These are phyloP conservation scores for Ammopiptanthus mongolicus DNA, from an alignment of 306 rosid species.

Conservation along the genomic window DNA sequence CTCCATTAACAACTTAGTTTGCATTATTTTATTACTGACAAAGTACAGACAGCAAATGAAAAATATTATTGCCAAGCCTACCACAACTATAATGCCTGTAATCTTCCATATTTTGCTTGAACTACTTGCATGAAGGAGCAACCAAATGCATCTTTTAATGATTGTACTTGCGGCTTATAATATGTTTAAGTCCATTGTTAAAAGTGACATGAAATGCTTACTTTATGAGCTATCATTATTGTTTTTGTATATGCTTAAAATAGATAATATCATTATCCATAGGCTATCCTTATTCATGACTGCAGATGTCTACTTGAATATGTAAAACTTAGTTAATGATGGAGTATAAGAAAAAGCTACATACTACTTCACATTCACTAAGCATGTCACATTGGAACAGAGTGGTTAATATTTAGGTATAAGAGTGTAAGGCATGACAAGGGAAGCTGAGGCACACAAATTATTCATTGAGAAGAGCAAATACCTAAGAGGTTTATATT, in stretches of 20 bases:
- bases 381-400: too few relatives aligned
- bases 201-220: constrained; percentile 13
- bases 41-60: constrained; percentile 21
- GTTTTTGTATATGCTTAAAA: too few relatives aligned
- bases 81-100: neutral
- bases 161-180: neutral
- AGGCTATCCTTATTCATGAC: too few relatives aligned
- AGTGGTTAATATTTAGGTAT: too few relatives aligned
- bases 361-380: too few relatives aligned
- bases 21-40: constrained; percentile 16
- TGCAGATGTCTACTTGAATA: too few relatives aligned
- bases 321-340: too few relatives aligned
- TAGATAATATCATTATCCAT: too few relatives aligned
- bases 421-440: neutral
- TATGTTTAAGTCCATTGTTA: neutral
- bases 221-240: neutral
- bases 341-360: too few relatives aligned
- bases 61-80: constrained; percentile 26
- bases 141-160: neutral
- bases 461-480: constrained; percentile 78
- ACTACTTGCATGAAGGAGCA: constrained; percentile 29
- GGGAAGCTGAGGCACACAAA: constrained; percentile 60
- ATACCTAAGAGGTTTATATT: constrained; percentile 72
- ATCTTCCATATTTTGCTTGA: constrained; percentile 32
- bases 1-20: constrained; percentile 24